These are phyloP conservation scores for Kwoniella newhampshirensis DNA, from an alignment of 768 basidiomycete genomes.

Conservation along the genomic window DNA sequence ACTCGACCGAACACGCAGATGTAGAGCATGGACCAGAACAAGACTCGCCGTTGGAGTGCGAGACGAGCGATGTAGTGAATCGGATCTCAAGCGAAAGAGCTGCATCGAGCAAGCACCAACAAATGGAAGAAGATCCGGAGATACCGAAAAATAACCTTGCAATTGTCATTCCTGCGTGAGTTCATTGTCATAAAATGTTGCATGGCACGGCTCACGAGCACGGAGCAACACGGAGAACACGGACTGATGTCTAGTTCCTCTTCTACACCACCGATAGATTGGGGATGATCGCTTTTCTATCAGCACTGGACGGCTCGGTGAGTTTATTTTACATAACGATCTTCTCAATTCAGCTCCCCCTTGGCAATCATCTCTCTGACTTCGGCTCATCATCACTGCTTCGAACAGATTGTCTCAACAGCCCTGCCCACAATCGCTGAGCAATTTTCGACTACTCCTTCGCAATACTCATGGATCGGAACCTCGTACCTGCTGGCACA, in stretches of 20 bases:
- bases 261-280: slow-evolving; percentile 17
- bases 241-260: no score
- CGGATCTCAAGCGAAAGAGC: no score
- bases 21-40: no score
- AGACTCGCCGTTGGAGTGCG: no score
- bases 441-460: slow-evolving; percentile 43
- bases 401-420: slow-evolving; percentile 34
- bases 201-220: no score
- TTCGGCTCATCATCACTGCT: neutral
- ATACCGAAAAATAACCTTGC: slow-evolving; percentile 37
- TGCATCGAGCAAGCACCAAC: no score
- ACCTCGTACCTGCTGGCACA: slow-evolving; percentile 46
- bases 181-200: no score
- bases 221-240: no score
- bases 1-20: no score
- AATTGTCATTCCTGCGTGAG: slow-evolving; percentile 36
- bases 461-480: slow-evolving; percentile 48
- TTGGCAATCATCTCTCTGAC: neutral
- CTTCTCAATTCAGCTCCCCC: no score
- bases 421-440: slow-evolving; percentile 46
- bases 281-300: slow-evolving; percentile 37
- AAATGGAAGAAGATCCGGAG: slow-evolving; percentile 2
- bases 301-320: slow-evolving; percentile 47
- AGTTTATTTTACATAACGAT: no score
- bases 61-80: no score